Percentiles rank a stretch among this genome's conserved stretches.
phyloP scores from a whole-genome alignment of 768 basidiomycete species.

The Asterophora lycoperdoides region DNA sequence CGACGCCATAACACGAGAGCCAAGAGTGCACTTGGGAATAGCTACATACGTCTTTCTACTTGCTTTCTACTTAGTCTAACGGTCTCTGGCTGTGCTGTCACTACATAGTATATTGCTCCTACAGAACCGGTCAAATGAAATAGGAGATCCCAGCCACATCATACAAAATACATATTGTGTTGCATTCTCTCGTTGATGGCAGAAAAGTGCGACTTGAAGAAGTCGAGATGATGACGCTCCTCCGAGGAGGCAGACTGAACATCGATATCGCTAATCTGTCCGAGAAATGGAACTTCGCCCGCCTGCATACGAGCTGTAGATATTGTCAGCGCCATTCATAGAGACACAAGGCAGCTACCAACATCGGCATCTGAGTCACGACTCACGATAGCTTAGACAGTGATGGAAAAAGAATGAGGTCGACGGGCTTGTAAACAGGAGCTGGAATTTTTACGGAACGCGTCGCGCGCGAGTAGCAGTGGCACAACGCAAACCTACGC shows the following conservation, averaged over 20 bases:
- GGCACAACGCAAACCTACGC: constrained; percentile 46
- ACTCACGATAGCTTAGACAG: not conserved
- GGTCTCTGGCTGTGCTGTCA: too few relatives aligned
- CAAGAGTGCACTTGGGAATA: too few relatives aligned
- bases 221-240: constrained; percentile 19
- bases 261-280: constrained; percentile 31
- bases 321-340: not conserved
- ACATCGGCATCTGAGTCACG: constrained; percentile 51
- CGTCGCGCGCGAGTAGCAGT: constrained; percentile 65
- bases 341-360: constrained; percentile 15
- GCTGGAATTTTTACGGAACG: constrained; percentile 73
- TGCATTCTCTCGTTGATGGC: constrained; percentile 25
- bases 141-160: not conserved
- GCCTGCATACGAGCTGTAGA: constrained; percentile 47
- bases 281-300: constrained; percentile 49
- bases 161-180: constrained; percentile 30
- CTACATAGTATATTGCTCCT: too few relatives aligned
- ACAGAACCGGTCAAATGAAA: too few relatives aligned
- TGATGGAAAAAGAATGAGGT: not conserved
- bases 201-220: constrained; percentile 31
- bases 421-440: constrained; percentile 51
- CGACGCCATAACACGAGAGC: too few relatives aligned
- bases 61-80: too few relatives aligned
- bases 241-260: constrained; percentile 34
- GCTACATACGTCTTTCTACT: too few relatives aligned